These are phyloP conservation scores for Cryptococcus neoformans DNA, from an alignment of 1,284 basidiomycete species.

Conservation along the genomic window DNA sequence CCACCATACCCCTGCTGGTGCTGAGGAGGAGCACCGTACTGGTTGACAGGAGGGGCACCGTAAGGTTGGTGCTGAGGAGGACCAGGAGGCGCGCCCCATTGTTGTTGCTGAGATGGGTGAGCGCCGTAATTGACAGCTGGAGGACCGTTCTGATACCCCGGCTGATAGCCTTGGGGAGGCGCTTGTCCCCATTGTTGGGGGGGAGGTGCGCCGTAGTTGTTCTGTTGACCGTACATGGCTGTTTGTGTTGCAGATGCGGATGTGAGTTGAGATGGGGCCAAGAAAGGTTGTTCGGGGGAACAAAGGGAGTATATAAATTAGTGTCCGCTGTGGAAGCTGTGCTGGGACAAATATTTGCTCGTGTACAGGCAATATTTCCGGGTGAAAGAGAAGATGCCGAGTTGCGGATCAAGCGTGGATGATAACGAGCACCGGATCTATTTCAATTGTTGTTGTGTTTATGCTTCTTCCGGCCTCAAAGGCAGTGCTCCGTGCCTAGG, in stretches of 20 bases:
- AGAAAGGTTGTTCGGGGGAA: not conserved
- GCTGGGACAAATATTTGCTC: too few species aligned
- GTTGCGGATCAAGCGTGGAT: too few species aligned
- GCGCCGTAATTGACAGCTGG: not conserved
- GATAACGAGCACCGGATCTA: too few species aligned
- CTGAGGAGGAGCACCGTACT: constrained; percentile 14
- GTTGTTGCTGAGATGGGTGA: constrained; percentile 1
- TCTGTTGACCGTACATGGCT: constrained; percentile 9
- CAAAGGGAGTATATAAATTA: not conserved
- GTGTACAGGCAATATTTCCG: not conserved
- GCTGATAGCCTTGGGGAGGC: constrained; percentile 5
- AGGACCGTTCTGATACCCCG: constrained; percentile 1
- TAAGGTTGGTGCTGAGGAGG: constrained; percentile 12
- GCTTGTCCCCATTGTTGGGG: constrained; percentile 11
- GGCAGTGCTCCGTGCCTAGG: too few species aligned
- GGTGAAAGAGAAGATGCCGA: not conserved
- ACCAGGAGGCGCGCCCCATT: not conserved
- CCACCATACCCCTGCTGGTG: not conserved
- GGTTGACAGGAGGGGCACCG: constrained; percentile 9
- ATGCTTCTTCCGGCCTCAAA: too few species aligned
- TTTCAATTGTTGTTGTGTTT: too few species aligned
- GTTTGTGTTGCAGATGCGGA: not conserved
- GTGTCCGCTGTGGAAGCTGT: not conserved
- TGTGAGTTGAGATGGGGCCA: not conserved
- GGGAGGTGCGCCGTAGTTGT: constrained; percentile 8